phyloP scores from a whole-genome alignment of 2,329 filamentous ascomycete species.

The Aureobasidium sp. region DNA sequence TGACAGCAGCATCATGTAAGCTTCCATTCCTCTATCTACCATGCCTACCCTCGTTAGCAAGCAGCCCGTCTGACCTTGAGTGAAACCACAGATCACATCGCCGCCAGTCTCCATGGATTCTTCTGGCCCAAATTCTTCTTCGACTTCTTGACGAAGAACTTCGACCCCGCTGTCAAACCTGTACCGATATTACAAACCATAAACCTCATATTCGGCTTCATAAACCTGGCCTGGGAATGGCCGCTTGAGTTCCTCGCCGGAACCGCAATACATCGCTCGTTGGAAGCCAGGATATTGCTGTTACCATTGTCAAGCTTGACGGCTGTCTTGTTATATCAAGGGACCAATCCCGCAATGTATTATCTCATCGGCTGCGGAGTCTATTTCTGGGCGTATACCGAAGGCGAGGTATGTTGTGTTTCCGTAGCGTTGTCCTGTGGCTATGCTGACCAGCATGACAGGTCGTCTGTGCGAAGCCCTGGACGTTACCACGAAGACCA shows the following conservation, averaged over 20 bases:
- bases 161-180: constrained; percentile 78
- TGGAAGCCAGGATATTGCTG: constrained; percentile 75
- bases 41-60: background rate
- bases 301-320: constrained; percentile 70
- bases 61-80: constrained; percentile 15
- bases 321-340: constrained; percentile 77
- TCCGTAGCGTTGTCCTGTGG: background rate
- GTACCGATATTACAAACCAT: constrained; percentile 82
- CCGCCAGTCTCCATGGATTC: constrained; percentile 73
- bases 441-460: constrained; percentile 18
- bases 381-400: constrained; percentile 96
- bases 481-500: constrained; percentile 33
- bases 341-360: constrained; percentile 84
- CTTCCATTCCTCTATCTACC: constrained; percentile 14
- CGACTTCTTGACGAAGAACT: constrained; percentile 87
- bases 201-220: constrained; percentile 73
- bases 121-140: constrained; percentile 99
- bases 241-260: constrained; percentile 71
- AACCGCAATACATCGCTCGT: constrained; percentile 69
- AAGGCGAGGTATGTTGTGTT: constrained; percentile 71
- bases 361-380: constrained; percentile 76
- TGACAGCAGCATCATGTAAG: constrained; percentile 72
- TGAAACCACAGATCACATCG: constrained; percentile 63
- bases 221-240: constrained; percentile 84
- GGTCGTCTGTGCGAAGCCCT: constrained; percentile 41